phyloP scores from a whole-genome alignment of 2,329 filamentous ascomycete species.

The Fusarium xylarioides region DNA sequence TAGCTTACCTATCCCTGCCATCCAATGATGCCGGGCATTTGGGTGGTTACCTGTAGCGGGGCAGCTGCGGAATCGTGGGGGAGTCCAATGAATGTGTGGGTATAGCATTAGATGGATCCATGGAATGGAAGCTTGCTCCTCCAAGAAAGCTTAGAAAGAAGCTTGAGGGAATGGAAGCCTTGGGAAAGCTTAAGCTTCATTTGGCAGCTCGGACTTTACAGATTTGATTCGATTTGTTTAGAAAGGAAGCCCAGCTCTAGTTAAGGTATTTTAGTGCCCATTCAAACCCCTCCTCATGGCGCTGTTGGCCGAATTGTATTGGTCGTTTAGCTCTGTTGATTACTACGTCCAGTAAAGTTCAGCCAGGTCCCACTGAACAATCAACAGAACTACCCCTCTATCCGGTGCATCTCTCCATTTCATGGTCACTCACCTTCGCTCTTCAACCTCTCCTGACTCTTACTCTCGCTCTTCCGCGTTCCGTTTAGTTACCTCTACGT shows the following conservation, averaged over 20 bases:
- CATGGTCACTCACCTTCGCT: background rate
- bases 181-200: background rate
- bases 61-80: background rate
- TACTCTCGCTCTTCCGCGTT: background rate
- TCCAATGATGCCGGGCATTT: background rate
- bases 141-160: background rate
- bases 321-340: background rate
- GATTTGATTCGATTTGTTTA: background rate
- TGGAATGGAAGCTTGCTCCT: background rate
- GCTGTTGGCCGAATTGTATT: slow-evolving; percentile 7
- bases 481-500: slow-evolving; percentile 4
- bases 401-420: slow-evolving; percentile 1
- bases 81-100: background rate
- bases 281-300: slow-evolving; percentile 11
- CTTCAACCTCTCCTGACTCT: background rate
- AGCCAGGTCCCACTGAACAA: slow-evolving; percentile 15
- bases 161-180: background rate
- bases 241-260: background rate
- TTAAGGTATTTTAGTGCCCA: background rate
- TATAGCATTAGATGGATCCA: background rate
- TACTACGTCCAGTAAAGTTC: background rate
- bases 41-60: background rate
- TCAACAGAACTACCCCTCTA: slow-evolving; percentile 22
- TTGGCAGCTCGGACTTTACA: background rate
- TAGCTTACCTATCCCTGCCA: background rate